Base-by-base conservation (phyloP, 768 basidiomycete genomes). In the Asterophora parasitica region DNA sequence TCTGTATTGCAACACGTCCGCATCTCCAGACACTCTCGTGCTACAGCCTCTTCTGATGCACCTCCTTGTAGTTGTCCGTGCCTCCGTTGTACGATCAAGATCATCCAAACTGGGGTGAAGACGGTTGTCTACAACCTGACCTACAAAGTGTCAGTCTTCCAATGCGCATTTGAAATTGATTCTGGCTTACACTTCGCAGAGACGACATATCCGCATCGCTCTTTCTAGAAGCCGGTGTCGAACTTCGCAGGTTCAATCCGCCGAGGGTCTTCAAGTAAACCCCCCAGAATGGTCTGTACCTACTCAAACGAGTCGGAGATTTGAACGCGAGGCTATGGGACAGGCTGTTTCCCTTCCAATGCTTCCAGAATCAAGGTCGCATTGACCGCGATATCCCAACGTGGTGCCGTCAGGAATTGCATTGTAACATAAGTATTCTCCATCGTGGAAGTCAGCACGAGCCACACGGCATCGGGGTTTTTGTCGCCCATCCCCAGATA, bases 1-100 rank as follows among this genome's bases (percentile, higher is more conserved):
- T n/a, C 62, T 99, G 11, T 99, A 98, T 63, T 99, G 96, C 77
- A 99, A 99, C 61, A 99, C 96, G 93, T 97, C 50, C 55, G 88
- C 37, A 28, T 27, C 3, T 42, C 8, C 13, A 34, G 20, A n/a
- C 46, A 39, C 38, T 17, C 26, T 38, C 13, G 12, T 13, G 42
- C 44, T 37, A 10, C 8, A 28, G 11, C 41, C 35, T 19, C 48
- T 34, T 26, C 40, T 44, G 20, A 32, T 26, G 49, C 46, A 40
- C 1, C 26, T 47, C 35, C 7, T 26, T 13, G 4, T 60, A 98
- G 94, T n/a, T 99, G 96, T 58, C 96, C 96, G 0, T 99, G 96
- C 63, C 72, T 98, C n/a, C 83, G 79, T 54, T 99, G 96, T 62
- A 92, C 94, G 0, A 83, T 97, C 67, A 98, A 98, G 65, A 97